Percentiles rank a stretch among this genome's conserved stretches.
Conservation (phyloP, 2,329 filamentous ascomycete genomes). For the Corynespora cassiicola region DNA sequence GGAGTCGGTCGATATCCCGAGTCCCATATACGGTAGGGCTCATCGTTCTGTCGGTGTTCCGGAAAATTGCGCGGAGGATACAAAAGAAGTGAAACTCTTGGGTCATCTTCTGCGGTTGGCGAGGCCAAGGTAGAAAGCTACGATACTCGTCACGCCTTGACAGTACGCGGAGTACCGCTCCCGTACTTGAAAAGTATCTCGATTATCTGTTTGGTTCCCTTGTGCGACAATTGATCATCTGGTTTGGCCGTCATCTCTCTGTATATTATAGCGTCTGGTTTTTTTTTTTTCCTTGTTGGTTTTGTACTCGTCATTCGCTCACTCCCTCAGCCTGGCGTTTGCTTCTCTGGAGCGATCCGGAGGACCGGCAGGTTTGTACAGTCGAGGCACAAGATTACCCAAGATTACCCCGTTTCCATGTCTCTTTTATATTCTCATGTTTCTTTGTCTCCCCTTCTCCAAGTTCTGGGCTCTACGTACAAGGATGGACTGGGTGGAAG, state of each 20-base stretch:
- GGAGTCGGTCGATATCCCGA: conserved; percentile 9
- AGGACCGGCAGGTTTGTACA: too few relatives aligned
- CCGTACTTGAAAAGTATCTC: conserved; percentile 1
- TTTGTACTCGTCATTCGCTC: too few relatives aligned
- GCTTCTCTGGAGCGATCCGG: too few relatives aligned
- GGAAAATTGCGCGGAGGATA: conserved; percentile 1
- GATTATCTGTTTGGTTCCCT: background rate
- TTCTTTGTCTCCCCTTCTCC: background rate
- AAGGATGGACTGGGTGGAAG: conserved; percentile 2
- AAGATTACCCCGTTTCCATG: conserved; percentile 6
- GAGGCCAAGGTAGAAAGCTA: too few relatives aligned
- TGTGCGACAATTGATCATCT: background rate
- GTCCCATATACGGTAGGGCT: conserved; percentile 40
- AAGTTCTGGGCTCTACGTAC: background rate
- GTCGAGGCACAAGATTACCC: too few relatives aligned
- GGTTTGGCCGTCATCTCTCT: background rate
- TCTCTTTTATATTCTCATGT: background rate
- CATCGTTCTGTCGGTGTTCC: conserved; percentile 14
- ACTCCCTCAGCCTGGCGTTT: background rate
- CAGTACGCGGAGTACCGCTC: background rate
- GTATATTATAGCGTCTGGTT: too few relatives aligned
- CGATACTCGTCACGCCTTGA: too few relatives aligned
- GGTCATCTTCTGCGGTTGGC: too few relatives aligned
- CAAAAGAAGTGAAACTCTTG: background rate
- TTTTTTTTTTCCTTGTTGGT: too few relatives aligned